A percentile compares a stretch with the other conserved stretches of the same genome.
These are phyloP conservation scores for Metschnikowia reukaufii DNA, from an alignment of 805 yeast species.

Conservation along the genomic window DNA sequence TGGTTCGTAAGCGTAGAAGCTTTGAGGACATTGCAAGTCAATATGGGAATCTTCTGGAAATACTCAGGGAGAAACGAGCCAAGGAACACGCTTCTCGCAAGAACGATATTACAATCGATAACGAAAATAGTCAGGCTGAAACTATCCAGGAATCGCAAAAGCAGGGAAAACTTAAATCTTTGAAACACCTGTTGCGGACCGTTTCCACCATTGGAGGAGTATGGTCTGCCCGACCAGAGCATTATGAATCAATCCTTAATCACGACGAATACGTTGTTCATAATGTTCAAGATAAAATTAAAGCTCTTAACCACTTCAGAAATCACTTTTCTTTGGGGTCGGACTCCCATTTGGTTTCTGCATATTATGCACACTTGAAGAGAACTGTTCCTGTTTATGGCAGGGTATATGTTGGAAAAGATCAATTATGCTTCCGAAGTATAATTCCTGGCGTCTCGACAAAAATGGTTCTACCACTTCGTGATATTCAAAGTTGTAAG, in stretches of 20 bases:
- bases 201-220: slow-evolving; percentile 31
- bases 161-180: slow-evolving; percentile 12
- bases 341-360: slow-evolving; percentile 53
- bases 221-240: slow-evolving; percentile 65
- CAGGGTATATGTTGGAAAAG: slow-evolving; percentile 68
- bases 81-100: background rate
- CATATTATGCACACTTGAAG: slow-evolving; percentile 69
- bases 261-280: slow-evolving; percentile 53
- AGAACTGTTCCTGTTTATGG: slow-evolving; percentile 81
- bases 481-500: slow-evolving; percentile 67
- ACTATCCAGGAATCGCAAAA: slow-evolving; percentile 3
- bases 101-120: background rate
- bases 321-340: slow-evolving; percentile 63
- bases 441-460: slow-evolving; percentile 75
- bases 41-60: slow-evolving; percentile 18
- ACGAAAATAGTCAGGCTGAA: background rate
- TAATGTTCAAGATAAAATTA: slow-evolving; percentile 41
- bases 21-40: slow-evolving; percentile 28
- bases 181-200: slow-evolving; percentile 27
- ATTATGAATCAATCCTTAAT: slow-evolving; percentile 44
- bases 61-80: slow-evolving; percentile 11
- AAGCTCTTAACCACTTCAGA: slow-evolving; percentile 59
- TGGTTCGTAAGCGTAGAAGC: slow-evolving; percentile 30
- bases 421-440: slow-evolving; percentile 76
- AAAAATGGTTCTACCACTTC: slow-evolving; percentile 77